Evolutionary conservation across 2,329 filamentous ascomycete genomes (phyloP).

Genomic region (Cadophora luteo-olivacea): DNA sequence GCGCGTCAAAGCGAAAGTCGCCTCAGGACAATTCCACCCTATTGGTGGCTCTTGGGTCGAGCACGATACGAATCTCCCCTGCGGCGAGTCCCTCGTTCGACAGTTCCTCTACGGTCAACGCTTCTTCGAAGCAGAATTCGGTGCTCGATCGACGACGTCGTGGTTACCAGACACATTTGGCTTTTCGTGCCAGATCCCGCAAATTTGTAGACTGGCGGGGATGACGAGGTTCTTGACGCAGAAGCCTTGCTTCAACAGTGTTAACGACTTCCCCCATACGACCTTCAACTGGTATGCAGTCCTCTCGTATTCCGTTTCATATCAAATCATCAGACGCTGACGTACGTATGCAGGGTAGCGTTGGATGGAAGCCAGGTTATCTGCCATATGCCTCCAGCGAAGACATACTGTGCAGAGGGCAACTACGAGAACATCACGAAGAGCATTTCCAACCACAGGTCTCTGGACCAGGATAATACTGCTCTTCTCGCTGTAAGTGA

Average conservation of each 20-base stretch:
- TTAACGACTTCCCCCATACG: conserved; percentile 98
- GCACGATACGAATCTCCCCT: conserved; percentile 97
- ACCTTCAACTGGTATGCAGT: conserved; percentile 81
- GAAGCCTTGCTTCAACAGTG: conserved; percentile 99
- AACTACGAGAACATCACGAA: conserved; percentile 93
- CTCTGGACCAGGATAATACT: conserved; percentile 88
- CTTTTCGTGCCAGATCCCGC: conserved; percentile 93
- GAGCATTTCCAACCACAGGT: conserved; percentile 92
- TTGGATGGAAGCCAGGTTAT: conserved; percentile 96
- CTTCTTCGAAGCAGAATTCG: conserved; percentile 93
- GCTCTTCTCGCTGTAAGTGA: conserved; percentile 72
- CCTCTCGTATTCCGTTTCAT: not conserved
- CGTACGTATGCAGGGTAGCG: conserved; percentile 63
- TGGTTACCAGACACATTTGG: conserved; percentile 99
- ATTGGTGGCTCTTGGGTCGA: conserved; percentile 99
- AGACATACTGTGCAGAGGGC: conserved; percentile 94
- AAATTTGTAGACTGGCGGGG: conserved; percentile 90
- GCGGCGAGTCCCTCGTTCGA: conserved; percentile 89
- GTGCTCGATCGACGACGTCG: conserved; percentile 86
- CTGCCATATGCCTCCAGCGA: conserved; percentile 94
- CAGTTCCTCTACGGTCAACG: conserved; percentile 96
- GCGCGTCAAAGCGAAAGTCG: conserved; percentile 89
- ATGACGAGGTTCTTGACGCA: conserved; percentile 98
- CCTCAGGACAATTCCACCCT: conserved; percentile 88
- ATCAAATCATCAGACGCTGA: not conserved